These are phyloP conservation scores for Mycena olivaceomarginata DNA, from an alignment of 768 basidiomycete species.

Conservation along the genomic window DNA sequence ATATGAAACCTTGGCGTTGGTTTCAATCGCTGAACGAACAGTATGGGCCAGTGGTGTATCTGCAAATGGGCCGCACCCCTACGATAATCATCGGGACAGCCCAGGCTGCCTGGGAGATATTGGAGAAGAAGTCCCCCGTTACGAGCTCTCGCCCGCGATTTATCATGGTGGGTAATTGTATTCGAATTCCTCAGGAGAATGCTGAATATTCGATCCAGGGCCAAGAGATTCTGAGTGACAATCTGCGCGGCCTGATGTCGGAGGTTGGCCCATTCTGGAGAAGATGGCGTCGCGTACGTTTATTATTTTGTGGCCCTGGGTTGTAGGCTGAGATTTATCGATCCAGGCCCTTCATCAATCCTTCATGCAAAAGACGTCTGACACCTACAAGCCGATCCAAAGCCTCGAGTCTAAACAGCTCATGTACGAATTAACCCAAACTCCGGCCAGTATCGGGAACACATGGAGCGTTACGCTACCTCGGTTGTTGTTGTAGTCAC, in stretches of 20 bases:
- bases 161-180: slow-evolving; percentile 58
- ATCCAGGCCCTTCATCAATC: slow-evolving; percentile 61
- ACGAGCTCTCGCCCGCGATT: slow-evolving; percentile 70
- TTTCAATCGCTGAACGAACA: slow-evolving; percentile 67
- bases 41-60: slow-evolving; percentile 56
- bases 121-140: slow-evolving; percentile 68
- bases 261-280: slow-evolving; percentile 66
- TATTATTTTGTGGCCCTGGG: neutral
- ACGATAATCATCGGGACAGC: slow-evolving; percentile 64
- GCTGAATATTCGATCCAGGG: slow-evolving; percentile 48
- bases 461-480: slow-evolving; percentile 60
- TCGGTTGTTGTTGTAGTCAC: slow-evolving; percentile 66
- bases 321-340: neutral
- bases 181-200: neutral
- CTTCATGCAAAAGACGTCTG: slow-evolving; percentile 55
- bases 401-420: slow-evolving; percentile 67
- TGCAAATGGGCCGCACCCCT: slow-evolving; percentile 16
- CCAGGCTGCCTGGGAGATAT: slow-evolving; percentile 66
- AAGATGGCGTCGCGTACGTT: slow-evolving; percentile 66
- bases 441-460: slow-evolving; percentile 60
- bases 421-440: slow-evolving; percentile 61
- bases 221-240: slow-evolving; percentile 66
- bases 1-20: slow-evolving; percentile 67
- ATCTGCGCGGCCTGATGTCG: slow-evolving; percentile 66
- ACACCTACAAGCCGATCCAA: slow-evolving; percentile 67